Percentiles rank a stretch among this genome's conserved stretches.
phyloP scores from a whole-genome alignment of 805 yeast species.

The Candida incommunis region DNA sequence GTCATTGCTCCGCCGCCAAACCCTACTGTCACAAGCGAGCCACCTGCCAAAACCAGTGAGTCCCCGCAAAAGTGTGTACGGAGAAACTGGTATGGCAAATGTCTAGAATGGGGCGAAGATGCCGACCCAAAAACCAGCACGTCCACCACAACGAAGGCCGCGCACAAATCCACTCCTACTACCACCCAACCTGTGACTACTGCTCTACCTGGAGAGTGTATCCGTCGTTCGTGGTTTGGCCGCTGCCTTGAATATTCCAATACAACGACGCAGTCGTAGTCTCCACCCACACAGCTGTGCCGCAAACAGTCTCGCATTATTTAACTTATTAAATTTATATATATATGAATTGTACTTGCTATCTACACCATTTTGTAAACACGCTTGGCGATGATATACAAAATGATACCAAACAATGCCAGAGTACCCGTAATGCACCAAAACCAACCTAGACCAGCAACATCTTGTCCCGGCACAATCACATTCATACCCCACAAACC shows the following conservation, averaged over 20 bases:
- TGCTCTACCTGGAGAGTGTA: background rate
- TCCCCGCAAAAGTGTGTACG: conserved; percentile 34
- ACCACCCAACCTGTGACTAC: background rate
- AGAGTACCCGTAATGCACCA: conserved; percentile 23
- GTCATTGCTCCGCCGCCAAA: conserved; percentile 4
- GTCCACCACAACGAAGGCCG: background rate
- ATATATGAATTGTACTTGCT: background rate
- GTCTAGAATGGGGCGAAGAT: conserved; percentile 25
- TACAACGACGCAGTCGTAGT: too few relatives aligned
- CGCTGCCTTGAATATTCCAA: background rate
- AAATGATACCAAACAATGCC: conserved; percentile 18
- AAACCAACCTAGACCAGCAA: conserved; percentile 53
- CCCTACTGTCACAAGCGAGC: conserved; percentile 5
- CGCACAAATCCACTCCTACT: background rate
- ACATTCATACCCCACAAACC: conserved; percentile 99
- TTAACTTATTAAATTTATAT: too few relatives aligned
- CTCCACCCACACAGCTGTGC: background rate
- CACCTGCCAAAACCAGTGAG: conserved; percentile 12
- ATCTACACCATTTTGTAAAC: background rate
- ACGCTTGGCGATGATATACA: conserved; percentile 7
- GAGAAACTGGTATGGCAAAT: conserved; percentile 58
- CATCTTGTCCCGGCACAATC: conserved; percentile 81
- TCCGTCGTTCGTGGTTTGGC: background rate
- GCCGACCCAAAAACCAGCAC: conserved; percentile 3
- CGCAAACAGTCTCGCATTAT: background rate